Conservation (phyloP, 306 rosid species). For the Rosa lucieae region DNA sequence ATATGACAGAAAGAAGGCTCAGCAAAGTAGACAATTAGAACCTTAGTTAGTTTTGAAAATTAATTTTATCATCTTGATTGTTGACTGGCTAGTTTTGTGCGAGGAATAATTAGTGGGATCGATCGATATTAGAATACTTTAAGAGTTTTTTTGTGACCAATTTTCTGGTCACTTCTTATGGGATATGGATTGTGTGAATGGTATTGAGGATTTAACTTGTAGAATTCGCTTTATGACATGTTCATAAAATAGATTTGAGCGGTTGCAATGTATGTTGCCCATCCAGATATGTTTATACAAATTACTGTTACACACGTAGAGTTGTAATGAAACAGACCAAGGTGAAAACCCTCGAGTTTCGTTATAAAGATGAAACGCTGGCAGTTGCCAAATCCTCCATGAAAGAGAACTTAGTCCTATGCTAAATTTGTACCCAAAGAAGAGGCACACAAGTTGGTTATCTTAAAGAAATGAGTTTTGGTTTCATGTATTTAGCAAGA, state of each 20-base stretch:
- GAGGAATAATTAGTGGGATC: neutral
- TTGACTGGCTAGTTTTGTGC: neutral
- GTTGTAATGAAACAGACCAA: neutral
- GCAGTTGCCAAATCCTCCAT: neutral
- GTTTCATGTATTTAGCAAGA: neutral
- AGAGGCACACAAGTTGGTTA: neutral
- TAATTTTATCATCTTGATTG: neutral
- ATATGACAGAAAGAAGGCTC: conserved; percentile 8
- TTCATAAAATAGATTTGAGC: neutral
- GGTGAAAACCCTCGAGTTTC: neutral
- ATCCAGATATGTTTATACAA: neutral
- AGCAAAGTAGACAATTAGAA: neutral
- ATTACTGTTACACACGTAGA: neutral
- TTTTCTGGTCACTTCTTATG: no score
- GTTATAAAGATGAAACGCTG: neutral
- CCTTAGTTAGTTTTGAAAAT: neutral
- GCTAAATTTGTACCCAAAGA: no score
- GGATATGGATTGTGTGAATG: neutral
- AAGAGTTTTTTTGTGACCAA: no score
- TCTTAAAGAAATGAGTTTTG: neutral
- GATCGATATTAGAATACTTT: neutral
- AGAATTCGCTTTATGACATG: neutral
- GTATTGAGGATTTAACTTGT: neutral
- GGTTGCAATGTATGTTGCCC: neutral
- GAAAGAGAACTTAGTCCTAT: neutral